Base-by-base conservation (phyloP, 768 basidiomycete species). In the Paxillus rubicundulus region DNA sequence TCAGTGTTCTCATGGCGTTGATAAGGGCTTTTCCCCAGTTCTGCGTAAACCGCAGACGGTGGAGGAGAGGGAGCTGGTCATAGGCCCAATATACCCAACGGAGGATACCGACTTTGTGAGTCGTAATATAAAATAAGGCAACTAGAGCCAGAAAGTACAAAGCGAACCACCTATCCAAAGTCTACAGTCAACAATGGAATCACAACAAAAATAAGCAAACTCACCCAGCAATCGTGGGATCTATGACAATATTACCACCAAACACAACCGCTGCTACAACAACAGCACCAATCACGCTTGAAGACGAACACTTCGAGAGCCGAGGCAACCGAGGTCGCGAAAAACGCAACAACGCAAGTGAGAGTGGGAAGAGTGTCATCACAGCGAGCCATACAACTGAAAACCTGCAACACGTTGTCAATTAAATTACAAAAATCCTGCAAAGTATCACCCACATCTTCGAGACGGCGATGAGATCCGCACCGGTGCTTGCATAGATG, bases 381-480 rank as follows among this genome's bases (percentile, higher is more conserved):
- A 85, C 79, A 2, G 77, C 71, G 18, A 87, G 72, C 84, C 85
- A 88, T 13, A 78, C 80, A 5, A 87, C 74, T 4, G 84, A 81
- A 70, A 87, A 87, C 78, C 81, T 82, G 46, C 1, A 38, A 8
- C 12, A 20, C 14, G 48, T 57, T 7, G n/a, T 58, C 50, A 58
- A 28, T 16, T 40, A 9, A 27, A 32, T 38, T 18, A 9, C 36
- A 40, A 49, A 47, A 17, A 8, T 9, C 6, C 4, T 21, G 17
- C 9, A 3, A 36, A 13, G 10, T 9, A 34, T 14, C 10, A 65
- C 72, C 28, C 48, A 80, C 84, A 86, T 84, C 52, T 82, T 77
- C 0, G 84, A 86, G 24, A 88, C 67, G 16, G 85, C 66, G 4
- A 52, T 58, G 17, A 87, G 64, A 54, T 70, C 73, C 10, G 80